Conservation (phyloP, 768 basidiomycete species). For the Xerocomus brunneocitrinus region DNA sequence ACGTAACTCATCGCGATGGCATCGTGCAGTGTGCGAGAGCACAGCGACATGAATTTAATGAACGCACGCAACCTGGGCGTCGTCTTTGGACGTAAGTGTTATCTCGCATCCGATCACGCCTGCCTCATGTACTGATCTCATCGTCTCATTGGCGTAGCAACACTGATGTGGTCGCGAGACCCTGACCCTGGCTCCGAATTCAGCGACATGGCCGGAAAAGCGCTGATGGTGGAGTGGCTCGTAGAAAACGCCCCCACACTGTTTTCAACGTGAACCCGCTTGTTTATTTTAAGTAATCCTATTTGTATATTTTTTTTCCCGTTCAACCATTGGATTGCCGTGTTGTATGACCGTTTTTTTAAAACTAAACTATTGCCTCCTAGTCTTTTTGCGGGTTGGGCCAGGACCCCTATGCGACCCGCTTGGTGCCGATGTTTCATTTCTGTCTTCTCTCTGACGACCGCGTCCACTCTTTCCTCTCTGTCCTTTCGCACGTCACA, state of each 20-base stretch:
- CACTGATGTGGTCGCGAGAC: constrained; percentile 87
- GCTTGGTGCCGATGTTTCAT: constrained; percentile 2
- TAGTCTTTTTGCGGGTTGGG: constrained; percentile 6
- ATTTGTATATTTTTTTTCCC: constrained; percentile 27
- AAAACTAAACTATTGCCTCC: constrained; percentile 20
- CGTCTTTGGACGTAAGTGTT: constrained; percentile 91
- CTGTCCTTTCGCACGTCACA: neutral
- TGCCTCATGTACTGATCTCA: neutral
- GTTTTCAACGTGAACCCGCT: constrained; percentile 28
- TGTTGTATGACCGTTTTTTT: constrained; percentile 10
- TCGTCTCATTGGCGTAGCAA: constrained; percentile 50
- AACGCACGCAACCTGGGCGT: constrained; percentile 92
- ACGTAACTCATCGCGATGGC: constrained; percentile 1
- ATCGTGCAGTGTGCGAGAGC: constrained; percentile 51
- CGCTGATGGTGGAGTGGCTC: constrained; percentile 89
- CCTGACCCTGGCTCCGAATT: constrained; percentile 85
- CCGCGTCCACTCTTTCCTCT: neutral
- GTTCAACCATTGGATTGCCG: neutral
- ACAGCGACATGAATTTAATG: constrained; percentile 82
- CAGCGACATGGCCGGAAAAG: constrained; percentile 96
- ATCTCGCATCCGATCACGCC: neutral
- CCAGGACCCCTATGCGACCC: constrained; percentile 1
- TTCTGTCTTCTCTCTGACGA: neutral
- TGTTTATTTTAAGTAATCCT: constrained; percentile 3
- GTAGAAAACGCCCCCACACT: constrained; percentile 78